Base-by-base conservation (phyloP, 2,329 filamentous ascomycete genomes). In the Pleomassaria siparia region DNA sequence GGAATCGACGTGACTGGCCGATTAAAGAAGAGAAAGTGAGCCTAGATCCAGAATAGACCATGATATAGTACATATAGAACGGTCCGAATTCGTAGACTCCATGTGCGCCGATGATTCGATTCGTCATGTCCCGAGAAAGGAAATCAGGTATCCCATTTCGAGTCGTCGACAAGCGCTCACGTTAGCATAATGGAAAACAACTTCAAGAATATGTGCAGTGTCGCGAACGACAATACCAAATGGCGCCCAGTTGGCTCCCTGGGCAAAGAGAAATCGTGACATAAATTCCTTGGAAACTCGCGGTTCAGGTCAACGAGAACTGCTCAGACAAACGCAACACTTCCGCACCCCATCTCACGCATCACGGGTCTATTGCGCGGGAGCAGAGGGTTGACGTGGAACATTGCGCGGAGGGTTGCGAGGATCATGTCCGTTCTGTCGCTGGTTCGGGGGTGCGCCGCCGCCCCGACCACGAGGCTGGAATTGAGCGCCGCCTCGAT, bases 11-110 rank as follows among this genome's bases (percentile, higher is more conserved):
- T 15, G 33, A 29, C 37, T 35, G 35, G 44, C 21, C 46, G 40
- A 40, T 25, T 28, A 36, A 42, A 35, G 44, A 43, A 61, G 58
- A 59, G 51, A 56, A 49, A 54, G 54, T 54, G 47, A 54, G 24
- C 37, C 37, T 47, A 62, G 56, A 62, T 57, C 53, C 51, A 57
- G 55, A 54, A 51, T 37, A 60, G 59, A 60, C 64, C 64, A 62
- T 62, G 64, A 68, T 68, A 67, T 67, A 70, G 58, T 69, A 70
- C 67, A 70, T 53, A 62, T 59, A 57, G 53, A 51, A 63, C 54
- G 55, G 65, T 56, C 59, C 54, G 54, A 63, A 56, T 60, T 62
- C 54, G 55, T 59, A 56, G 60, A 63, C 61, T 62, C 66, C 65
- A 50, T 52, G 49, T 59, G 58, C 66, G 65, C 67, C 65, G 53